Evolutionary conservation across 805 yeast genomes (phyloP), one percentile per base, ranked within the genome.

Genomic region (Zygoascus flipseniorum): DNA sequence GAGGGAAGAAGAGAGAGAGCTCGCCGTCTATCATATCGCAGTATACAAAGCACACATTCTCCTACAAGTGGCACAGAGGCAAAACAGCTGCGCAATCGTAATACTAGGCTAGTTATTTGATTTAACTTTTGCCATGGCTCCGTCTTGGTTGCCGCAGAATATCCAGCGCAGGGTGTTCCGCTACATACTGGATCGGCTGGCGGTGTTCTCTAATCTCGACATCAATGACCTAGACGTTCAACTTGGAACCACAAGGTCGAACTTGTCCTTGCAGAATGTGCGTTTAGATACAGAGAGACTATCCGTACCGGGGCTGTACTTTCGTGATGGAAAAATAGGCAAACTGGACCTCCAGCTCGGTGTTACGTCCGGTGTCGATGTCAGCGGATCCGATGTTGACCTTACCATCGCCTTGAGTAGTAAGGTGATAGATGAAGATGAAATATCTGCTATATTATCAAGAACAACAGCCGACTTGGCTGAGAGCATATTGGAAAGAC

Each of bases 201-300:
- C 90, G 14, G 70, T 90, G 43, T 87, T 90, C 63, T 85, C 96
- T 1, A 86, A 84, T 59, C 78, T 89, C 20, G 95, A 89, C 66
- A 72, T 89, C 18, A 85, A 89, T 18, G 85, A 89, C 63, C 67
- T 90, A 51, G 93, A 89, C 62, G 89, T 90, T 0, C 83, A 95
- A 5, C 70, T 87, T 19, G 86, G 87, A 1, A 72, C 83, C 3
- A 76, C 73, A 52, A 72, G 74, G 16, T 69, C 67, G 14, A 58
- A 56, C 43, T 56, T 69, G 19, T 44, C 60, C 5, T 60, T 78
- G 16, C 76, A 78, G 46, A 83, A 87, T 65, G 79, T 90, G 9
- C 76, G 81, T 48, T 69, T 90, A 31, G 92, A 86, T 63, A 81
- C 88, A 0, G 88, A 84, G 31, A 84, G 82, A 54, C 72, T 88